phyloP scores from a whole-genome alignment of 768 basidiomycete genomes.

The Lactifluus volemus region DNA sequence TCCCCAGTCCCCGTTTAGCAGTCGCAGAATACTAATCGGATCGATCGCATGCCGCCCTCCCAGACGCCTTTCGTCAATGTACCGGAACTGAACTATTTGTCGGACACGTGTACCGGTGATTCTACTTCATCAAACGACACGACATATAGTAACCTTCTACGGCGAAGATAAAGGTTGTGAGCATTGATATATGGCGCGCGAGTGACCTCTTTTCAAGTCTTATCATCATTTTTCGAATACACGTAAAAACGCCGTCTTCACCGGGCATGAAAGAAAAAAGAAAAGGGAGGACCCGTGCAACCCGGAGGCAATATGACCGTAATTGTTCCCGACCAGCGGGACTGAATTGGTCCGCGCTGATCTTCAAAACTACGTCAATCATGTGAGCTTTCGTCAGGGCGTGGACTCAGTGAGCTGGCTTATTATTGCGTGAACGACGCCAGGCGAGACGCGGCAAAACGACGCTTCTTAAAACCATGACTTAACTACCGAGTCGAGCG shows the following conservation, averaged over 20 bases:
- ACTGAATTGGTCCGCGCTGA: background rate
- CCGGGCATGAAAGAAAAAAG: constrained; percentile 6
- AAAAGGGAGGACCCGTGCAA: background rate
- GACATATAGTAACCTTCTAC: background rate
- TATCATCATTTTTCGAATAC: constrained; percentile 1
- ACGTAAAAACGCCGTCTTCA: constrained; percentile 4
- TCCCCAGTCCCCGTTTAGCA: background rate
- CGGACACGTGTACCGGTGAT: background rate
- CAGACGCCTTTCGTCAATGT: background rate
- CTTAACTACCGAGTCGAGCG: background rate
- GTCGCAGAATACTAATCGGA: background rate
- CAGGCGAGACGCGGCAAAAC: background rate
- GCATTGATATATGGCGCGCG: background rate
- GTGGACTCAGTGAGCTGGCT: background rate
- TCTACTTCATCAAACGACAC: background rate
- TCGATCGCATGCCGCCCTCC: background rate
- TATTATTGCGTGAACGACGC: background rate
- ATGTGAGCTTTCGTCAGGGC: background rate
- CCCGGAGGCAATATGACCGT: background rate
- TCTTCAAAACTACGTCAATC: constrained; percentile 1
- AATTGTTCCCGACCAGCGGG: background rate
- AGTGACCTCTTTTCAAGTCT: background rate
- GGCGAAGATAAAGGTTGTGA: background rate
- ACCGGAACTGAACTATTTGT: background rate
- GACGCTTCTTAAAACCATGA: background rate